These are phyloP conservation scores for Aristolochia californica DNA, from an alignment of 164 flowering plant genomes.

Conservation along the genomic window DNA sequence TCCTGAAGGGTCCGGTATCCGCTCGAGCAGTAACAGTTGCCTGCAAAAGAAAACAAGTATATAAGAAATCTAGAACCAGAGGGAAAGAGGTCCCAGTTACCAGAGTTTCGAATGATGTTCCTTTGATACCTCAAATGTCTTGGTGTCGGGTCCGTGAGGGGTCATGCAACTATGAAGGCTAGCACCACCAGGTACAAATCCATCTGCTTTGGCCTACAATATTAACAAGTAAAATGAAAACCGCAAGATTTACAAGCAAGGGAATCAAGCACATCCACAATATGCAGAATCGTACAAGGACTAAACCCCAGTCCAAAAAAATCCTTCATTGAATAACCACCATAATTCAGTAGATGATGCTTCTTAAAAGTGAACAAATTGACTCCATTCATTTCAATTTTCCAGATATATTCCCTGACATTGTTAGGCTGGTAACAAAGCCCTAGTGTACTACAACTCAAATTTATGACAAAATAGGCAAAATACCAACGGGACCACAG, in stretches of 20 bases:
- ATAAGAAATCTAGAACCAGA: neutral
- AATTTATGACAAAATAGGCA: too few relatives aligned
- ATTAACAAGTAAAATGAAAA: neutral
- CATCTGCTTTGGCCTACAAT: conserved; percentile 81
- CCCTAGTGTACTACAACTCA: too few relatives aligned
- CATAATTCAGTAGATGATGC: too few relatives aligned
- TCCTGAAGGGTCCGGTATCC: conserved; percentile 51
- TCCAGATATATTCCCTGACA: too few relatives aligned
- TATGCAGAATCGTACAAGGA: too few relatives aligned
- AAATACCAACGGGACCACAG: too few relatives aligned
- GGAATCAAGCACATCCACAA: too few relatives aligned
- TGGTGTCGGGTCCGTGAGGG: conserved; percentile 96
- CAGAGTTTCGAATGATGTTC: neutral
- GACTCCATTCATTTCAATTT: too few relatives aligned
- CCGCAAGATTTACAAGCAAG: neutral
- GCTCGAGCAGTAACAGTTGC: conserved; percentile 52
- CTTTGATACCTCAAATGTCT: conserved; percentile 70
- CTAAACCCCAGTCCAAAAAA: too few relatives aligned
- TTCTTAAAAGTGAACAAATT: too few relatives aligned
- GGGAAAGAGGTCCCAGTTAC: neutral
- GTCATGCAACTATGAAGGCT: conserved; percentile 99
- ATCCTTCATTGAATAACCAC: too few relatives aligned
- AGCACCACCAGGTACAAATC: conserved; percentile 93
- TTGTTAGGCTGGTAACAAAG: too few relatives aligned
- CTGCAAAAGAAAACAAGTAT: conserved; percentile 25